phyloP scores from a whole-genome alignment of 2,329 filamentous ascomycete species.

The Pseudocercospora fuligena region DNA sequence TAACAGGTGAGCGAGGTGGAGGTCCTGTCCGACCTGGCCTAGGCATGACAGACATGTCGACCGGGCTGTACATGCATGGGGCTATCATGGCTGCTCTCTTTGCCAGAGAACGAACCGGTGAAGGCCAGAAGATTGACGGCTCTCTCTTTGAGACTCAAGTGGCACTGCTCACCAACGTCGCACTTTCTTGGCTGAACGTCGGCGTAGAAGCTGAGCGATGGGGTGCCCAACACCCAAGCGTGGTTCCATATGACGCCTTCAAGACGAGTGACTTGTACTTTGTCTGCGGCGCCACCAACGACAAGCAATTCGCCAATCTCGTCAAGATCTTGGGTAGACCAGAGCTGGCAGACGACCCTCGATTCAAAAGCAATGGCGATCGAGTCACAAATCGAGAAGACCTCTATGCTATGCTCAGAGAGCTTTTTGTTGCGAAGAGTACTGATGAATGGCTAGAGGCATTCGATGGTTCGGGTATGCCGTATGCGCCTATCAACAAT shows the following conservation, averaged over 20 bases:
- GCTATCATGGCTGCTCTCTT: constrained; percentile 51
- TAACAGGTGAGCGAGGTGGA: constrained; percentile 49
- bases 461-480: constrained; percentile 51
- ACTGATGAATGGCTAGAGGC: constrained; percentile 48
- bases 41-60: constrained; percentile 52
- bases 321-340: constrained; percentile 33
- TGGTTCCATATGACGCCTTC: constrained; percentile 55
- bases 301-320: constrained; percentile 46
- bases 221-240: constrained; percentile 54
- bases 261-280: constrained; percentile 40
- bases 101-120: constrained; percentile 44
- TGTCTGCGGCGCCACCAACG: constrained; percentile 40
- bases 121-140: constrained; percentile 51
- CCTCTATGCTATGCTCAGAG: constrained; percentile 45
- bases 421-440: constrained; percentile 43
- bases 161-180: constrained; percentile 50
- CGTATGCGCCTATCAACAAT: constrained; percentile 54
- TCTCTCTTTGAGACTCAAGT: constrained; percentile 54
- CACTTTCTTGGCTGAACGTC: constrained; percentile 46
- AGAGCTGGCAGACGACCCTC: constrained; percentile 37
- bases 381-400: constrained; percentile 40
- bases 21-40: constrained; percentile 50
- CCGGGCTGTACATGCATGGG: constrained; percentile 52
- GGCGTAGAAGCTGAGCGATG: constrained; percentile 49
- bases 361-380: constrained; percentile 38